Conservation (phyloP, 1,139 yeast species). For the Yamadazyma jaroonii region DNA sequence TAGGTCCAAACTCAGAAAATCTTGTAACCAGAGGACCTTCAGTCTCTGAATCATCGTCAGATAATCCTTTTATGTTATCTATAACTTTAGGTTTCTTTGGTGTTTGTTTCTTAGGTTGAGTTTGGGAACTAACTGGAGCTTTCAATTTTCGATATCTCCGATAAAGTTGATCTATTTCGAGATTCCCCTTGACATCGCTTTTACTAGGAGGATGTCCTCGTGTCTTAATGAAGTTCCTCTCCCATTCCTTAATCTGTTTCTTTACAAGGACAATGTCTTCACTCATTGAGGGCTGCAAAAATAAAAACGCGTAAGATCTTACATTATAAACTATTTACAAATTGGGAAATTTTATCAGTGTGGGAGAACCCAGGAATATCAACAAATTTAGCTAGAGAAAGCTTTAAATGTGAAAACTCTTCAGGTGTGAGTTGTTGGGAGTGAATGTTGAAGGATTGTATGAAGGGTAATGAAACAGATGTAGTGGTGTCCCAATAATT, state of each 20-base stretch:
- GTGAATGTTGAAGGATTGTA: constrained; percentile 16
- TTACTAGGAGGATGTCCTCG: constrained; percentile 52
- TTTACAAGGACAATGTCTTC: constrained; percentile 9
- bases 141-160: constrained; percentile 33
- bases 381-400: neutral
- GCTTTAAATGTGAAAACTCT: constrained; percentile 8
- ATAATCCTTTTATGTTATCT: constrained; percentile 8
- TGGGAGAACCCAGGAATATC: neutral
- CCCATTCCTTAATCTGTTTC: constrained; percentile 62
- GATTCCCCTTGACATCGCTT: constrained; percentile 50
- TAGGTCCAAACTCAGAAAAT: constrained; percentile 58
- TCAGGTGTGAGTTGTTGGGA: constrained; percentile 4
- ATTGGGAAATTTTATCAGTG: neutral
- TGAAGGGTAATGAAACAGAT: constrained; percentile 23
- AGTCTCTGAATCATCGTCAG: constrained; percentile 9
- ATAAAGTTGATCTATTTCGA: constrained; percentile 42
- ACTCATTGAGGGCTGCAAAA: constrained; percentile 1
- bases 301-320: constrained; percentile 1
- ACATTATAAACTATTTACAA: constrained; percentile 2
- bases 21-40: constrained; percentile 7
- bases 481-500: constrained; percentile 28
- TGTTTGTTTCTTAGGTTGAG: constrained; percentile 2
- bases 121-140: constrained; percentile 5
- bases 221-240: constrained; percentile 40
- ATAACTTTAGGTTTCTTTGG: constrained; percentile 3